Base-by-base conservation (phyloP, 73 alveolate species). In the Strombidium stylifer region DNA sequence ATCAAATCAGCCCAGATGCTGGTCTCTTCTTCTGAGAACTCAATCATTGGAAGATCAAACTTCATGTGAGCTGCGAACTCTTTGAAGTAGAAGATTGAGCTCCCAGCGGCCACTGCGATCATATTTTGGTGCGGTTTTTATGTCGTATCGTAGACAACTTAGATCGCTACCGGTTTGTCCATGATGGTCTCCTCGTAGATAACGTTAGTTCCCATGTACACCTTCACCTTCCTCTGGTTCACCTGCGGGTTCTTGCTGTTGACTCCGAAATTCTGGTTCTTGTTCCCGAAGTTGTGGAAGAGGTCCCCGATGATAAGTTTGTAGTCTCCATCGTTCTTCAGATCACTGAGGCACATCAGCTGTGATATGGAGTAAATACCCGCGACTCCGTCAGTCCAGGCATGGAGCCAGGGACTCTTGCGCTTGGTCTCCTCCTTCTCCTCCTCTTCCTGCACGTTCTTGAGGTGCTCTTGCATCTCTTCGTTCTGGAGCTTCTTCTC, bases 101-200 rank as follows among this genome's bases (percentile, higher is more conserved):
- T 73, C 5, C 94, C 99, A 53, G 94, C 73, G 8, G 99, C 99
- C 7, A 94, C 92, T 0, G 98, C 99, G 61, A 94, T 72, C 49
- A 64, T 82, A 15, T 97, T 96, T 49, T 73, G 48, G 49, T 52
- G 60, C 2, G 90, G 90, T 31, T 79, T 79, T 37, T 69, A 53
- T 0, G 75, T 86, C 62, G 77, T 60, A 24, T 86, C 90, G 66
- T 81, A 86, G 69, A 81, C 81, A 34, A 81, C 65, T 44, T 86
- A 90, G 0, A 86, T 79, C n/a, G 92, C 96, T 1, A 74, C 58
- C 2, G 96, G 96, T 28, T 51, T 64, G 24, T 84, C 85, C 11
- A 65, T 62, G 31, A 86, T 78, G 49, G 81, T 86, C 50, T 73
- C 82, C 73, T 86, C 84, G 58, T 53, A 86, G 27, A 81, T 75